phyloP scores from a whole-genome alignment of 2,329 filamentous ascomycete genomes.

The Whalleya microplaca region DNA sequence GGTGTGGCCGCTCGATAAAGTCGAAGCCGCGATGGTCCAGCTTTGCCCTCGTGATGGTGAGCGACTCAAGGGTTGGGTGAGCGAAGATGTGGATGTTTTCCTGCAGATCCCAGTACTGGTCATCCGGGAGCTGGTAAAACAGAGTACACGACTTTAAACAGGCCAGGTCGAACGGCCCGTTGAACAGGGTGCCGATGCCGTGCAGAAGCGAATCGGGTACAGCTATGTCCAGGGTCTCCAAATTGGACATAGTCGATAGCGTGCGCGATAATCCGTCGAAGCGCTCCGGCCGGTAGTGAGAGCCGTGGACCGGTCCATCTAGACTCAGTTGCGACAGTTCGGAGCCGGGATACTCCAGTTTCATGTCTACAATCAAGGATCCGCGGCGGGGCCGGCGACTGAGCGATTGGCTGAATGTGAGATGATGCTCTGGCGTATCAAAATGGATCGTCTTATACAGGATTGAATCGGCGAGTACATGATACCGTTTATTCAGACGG shows the following conservation, averaged over 20 bases:
- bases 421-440: slow-evolving; percentile 50
- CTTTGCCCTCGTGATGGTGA: slow-evolving; percentile 49
- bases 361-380: slow-evolving; percentile 50
- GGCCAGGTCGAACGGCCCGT: slow-evolving; percentile 54
- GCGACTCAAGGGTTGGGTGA: slow-evolving; percentile 51
- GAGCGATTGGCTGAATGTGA: slow-evolving; percentile 53
- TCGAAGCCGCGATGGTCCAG: slow-evolving; percentile 53
- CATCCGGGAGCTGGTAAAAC: slow-evolving; percentile 49
- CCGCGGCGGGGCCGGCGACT: slow-evolving; percentile 49
- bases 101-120: slow-evolving; percentile 54
- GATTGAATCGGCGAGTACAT: slow-evolving; percentile 50
- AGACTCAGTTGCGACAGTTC: slow-evolving; percentile 48
- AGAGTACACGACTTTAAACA: slow-evolving; percentile 51
- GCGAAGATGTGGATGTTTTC: slow-evolving; percentile 57
- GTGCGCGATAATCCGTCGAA: slow-evolving; percentile 50
- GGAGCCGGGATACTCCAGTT: slow-evolving; percentile 48
- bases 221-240: slow-evolving; percentile 50
- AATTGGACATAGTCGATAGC: slow-evolving; percentile 54
- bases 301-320: slow-evolving; percentile 41
- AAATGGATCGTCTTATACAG: slow-evolving; percentile 53
- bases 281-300: slow-evolving; percentile 37
- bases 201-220: slow-evolving; percentile 49
- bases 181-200: slow-evolving; percentile 53
- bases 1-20: slow-evolving; percentile 50
- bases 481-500: slow-evolving; percentile 46